phyloP scores from a whole-genome alignment of 179 eudicot species.

The Corrigiola litoralis region DNA sequence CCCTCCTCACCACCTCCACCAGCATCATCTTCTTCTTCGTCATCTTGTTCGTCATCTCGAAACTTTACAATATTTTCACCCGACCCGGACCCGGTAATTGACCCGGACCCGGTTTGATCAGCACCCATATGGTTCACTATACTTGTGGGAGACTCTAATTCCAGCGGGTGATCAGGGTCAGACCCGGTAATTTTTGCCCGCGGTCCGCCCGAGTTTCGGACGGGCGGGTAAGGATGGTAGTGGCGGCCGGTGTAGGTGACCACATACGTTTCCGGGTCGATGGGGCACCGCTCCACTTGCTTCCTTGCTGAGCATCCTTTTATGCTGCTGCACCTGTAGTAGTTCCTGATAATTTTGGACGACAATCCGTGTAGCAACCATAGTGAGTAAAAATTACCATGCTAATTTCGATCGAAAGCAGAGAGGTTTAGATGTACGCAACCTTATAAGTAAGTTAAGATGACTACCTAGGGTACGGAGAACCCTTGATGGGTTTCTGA shows the following conservation, averaged over 20 bases:
- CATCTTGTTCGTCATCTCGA: slow-evolving; percentile 11
- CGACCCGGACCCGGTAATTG: neutral
- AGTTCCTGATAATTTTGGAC: slow-evolving; percentile 37
- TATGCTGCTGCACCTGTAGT: slow-evolving; percentile 70
- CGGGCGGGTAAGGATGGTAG: slow-evolving; percentile 56
- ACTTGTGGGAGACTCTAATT: slow-evolving; percentile 23
- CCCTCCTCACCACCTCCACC: neutral
- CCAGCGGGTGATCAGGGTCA: slow-evolving; percentile 35
- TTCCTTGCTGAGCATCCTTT: slow-evolving; percentile 71
- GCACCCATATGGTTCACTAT: neutral
- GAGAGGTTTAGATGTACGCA: too few relatives aligned
- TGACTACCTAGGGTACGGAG: slow-evolving; percentile 30
- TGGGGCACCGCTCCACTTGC: slow-evolving; percentile 67
- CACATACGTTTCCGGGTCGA: slow-evolving; percentile 37
- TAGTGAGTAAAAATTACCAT: too few relatives aligned
- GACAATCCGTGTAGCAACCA: too few relatives aligned
- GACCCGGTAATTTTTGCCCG: slow-evolving; percentile 10
- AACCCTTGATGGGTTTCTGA: slow-evolving; percentile 34
- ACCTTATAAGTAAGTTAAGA: too few relatives aligned
- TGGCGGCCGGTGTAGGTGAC: slow-evolving; percentile 66
- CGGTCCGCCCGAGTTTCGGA: slow-evolving; percentile 36
- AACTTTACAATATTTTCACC: neutral
- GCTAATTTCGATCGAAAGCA: too few relatives aligned
- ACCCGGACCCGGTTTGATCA: neutral
- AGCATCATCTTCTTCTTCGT: neutral